Evolutionary conservation across 805 yeast species (phyloP), one percentile per base, ranked within the genome.

Genomic region (Metschnikowia santaceciliae): DNA sequence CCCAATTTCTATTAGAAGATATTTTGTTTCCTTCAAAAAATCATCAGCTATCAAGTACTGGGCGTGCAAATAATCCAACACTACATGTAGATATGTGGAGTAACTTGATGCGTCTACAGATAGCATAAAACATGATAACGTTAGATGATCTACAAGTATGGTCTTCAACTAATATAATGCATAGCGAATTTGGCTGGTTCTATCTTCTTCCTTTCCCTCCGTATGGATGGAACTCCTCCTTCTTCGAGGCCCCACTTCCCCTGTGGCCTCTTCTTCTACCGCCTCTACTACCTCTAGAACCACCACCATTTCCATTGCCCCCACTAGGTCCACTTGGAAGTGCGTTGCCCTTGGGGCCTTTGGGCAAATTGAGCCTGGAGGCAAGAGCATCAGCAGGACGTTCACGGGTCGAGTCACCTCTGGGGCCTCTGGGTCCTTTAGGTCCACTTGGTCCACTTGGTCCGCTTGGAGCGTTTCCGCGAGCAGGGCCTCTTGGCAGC

Each of bases 221-320:
- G 53, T 76, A 76, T 23, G 81, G 81, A 60, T 75, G 79, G 54
- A 65, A 74, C 11, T 78, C 56, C 32, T 57, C 58, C 22, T 49
- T 57, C 44, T 49, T 57, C 49, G 52, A 54, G 7, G 60, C 76
- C 32, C 67, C 63, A 22, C 57, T 56, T 32, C 57, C 55, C 20
- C 49, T 46, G 44, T 59, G 58, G 32, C 63, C 57, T 32, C 64
- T 60, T 23, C 59, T 44, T 26, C 60, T 56, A 47, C 71, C 59
- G 32, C 59, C 50, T 49, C 73, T 59, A 45, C 65, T 57, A 39
- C 61, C 63, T 44, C 63, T 62, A 23, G 67, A 66, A 34, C 72
- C 69, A 50, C 72, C 61, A 15, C 71, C 66, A 47, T 64, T 63
- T 32, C 64, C 61, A 32, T 47, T 47, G 8, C 48, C 54, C 1